Percentiles rank a stretch among this genome's conserved stretches.
These are phyloP conservation scores for Nicotiana tabacum DNA, from an alignment of 257 asterid genomes.

Conservation along the genomic window DNA sequence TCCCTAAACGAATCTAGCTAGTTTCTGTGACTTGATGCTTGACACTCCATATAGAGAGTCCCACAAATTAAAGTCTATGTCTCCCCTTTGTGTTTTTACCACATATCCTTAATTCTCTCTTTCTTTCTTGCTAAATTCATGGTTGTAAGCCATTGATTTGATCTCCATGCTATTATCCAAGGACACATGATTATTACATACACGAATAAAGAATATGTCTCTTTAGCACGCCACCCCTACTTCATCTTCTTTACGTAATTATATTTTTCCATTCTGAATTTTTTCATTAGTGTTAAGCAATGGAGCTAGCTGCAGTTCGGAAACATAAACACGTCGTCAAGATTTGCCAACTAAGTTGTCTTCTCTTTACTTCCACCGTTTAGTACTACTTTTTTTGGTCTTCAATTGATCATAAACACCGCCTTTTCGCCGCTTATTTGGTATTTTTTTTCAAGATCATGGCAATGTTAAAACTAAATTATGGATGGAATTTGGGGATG, in stretches of 20 bases:
- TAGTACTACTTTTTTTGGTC: neutral
- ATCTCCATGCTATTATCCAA: neutral
- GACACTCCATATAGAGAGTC: neutral
- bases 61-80: neutral
- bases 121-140: no score
- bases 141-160: neutral
- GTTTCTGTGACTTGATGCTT: neutral
- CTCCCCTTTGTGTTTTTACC: neutral
- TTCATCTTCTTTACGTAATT: neutral
- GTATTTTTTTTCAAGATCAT: neutral
- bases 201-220: neutral
- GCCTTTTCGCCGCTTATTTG: neutral
- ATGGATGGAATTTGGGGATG: neutral
- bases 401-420: no score
- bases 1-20: neutral
- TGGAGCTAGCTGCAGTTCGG: neutral
- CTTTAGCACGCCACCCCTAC: neutral
- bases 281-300: neutral
- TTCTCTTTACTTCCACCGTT: slow-evolving; percentile 7
- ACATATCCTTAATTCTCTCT: no score
- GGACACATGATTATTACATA: no score
- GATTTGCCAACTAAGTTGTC: slow-evolving; percentile 4
- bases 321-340: neutral
- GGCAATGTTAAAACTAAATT: neutral
- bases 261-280: neutral